Evolutionary conservation across 2,329 filamentous ascomycete genomes (phyloP), one percentile per base, ranked within the genome.

Genomic region (Cercospora zeina): DNA sequence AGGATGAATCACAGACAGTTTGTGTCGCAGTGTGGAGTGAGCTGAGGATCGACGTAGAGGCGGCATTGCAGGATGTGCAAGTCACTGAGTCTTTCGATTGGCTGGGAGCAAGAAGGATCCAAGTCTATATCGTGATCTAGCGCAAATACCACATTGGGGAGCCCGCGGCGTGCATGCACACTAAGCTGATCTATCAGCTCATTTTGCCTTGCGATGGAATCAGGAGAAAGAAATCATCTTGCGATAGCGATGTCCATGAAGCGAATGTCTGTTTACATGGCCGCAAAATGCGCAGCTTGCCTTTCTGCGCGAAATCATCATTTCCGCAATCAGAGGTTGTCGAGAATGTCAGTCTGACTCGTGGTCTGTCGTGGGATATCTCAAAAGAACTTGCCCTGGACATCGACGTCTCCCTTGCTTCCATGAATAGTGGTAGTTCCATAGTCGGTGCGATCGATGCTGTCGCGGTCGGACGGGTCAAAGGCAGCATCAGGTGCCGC

Each of bases 401-500:
- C 45, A 53, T 51, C 50, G 14, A 57, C 42, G 37, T 27, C 53
- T 16, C 21, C 47, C 33, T 57, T 61, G 39, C 21, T 16, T 13
- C 33, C 51, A 34, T 50, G 34, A n/a, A 50, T 33, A 27, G 49
- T 30, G 39, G 61, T 31, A 50, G 61, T 59, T 6, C 56, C 51
- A 58, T 59, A 53, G 16, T 57, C 58, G 2, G 58, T 37, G 31
- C 58, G 56, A 45, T 62, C 42, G 3, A 62, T 47, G 34, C 63
- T 65, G 16, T 42, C 45, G 5, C 61, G 55, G 14, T 65, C 63
- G 10, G 53, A 54, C 9, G 61, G 61, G 30, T 62, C 61, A 33
- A 65, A 65, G 4, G 62, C 58, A 13, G 62, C 62, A 42, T 58
- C 60, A 24, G 65, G 62, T 27, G 60, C 60, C 5, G 54, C 54